Conservation (phyloP, 2,329 filamentous ascomycete species). For the Sarocladium kiliense region DNA sequence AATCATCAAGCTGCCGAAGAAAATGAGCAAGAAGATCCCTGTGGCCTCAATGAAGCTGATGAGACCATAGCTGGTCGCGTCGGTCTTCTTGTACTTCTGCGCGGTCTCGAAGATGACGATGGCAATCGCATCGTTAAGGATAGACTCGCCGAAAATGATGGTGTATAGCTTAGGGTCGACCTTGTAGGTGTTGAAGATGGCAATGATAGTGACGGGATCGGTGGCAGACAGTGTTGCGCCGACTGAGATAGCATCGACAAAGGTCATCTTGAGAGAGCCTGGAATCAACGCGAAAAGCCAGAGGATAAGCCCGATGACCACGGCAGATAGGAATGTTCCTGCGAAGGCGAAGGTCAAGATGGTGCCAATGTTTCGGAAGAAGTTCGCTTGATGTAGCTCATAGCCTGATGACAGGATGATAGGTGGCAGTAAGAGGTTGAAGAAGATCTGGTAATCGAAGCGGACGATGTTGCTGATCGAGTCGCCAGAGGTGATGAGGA, state of each 20-base stretch:
- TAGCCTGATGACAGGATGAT: conserved; percentile 98
- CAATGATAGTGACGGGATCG: conserved; percentile 93
- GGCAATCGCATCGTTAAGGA: conserved; percentile 95
- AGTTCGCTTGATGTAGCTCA: conserved; percentile 96
- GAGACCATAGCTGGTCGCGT: conserved; percentile 66
- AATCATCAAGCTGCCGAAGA: conserved; percentile 90
- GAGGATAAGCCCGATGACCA: conserved; percentile 86
- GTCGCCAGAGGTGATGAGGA: conserved; percentile 74
- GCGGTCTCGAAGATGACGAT: conserved; percentile 99
- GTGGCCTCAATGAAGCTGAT: conserved; percentile 85
- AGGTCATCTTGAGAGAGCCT: conserved; percentile 76
- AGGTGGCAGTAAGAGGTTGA: conserved; percentile 95
- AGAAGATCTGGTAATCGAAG: conserved; percentile 99
- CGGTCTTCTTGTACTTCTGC: conserved; percentile 79
- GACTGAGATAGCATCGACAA: conserved; percentile 94
- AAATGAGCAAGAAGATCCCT: conserved; percentile 90
- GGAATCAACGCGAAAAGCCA: conserved; percentile 86
- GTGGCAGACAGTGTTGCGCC: conserved; percentile 95
- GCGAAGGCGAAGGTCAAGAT: conserved; percentile 97
- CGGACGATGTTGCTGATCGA: conserved; percentile 87
- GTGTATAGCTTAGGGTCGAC: conserved; percentile 98
- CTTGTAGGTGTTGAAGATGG: conserved; percentile 99
- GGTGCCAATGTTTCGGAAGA: conserved; percentile 96
- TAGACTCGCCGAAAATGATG: conserved; percentile 97
- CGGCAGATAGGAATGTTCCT: conserved; percentile 91